Base-by-base conservation (phyloP, 129 eudicot species). In the Rutidosis leptorrhynchoides region DNA sequence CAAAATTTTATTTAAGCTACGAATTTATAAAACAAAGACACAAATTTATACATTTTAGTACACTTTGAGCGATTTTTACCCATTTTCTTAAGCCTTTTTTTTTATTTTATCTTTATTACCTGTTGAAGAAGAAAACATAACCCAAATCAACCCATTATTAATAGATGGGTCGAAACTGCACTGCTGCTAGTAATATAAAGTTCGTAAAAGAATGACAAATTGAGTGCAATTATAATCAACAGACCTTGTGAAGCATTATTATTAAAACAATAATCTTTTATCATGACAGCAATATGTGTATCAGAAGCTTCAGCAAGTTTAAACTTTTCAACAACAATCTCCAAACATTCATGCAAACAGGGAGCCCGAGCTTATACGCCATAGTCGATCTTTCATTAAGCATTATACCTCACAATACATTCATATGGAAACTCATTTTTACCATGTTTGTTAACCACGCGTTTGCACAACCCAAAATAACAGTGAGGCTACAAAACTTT, bases 251-350 rank as follows among this genome's bases (percentile, higher is more conserved):
- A 26, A 43, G 87, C 83, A 42, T 84, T 32, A 74, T 74, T 78
- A 73, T 86, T 93, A 52, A 95, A 93, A 58, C 92, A 83, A 70
- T 93, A 96, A 69, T 93, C 86, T 85, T 93, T 93, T 28, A 93
- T 75, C 96, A 93, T 86, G 29, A 93, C 96, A 72, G 92, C 86
- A 80, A 89, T 74, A 79, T 93, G 89, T 5, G 96, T 83, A 25
- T 74, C 81, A 69, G 96, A 82, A 77, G 88, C 96, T 58, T 96
- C 99, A 0, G 99, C 90, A 43, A 78, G 82, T 77, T 88, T 95
- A 65, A 93, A 93, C 71, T 93, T 93, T 69, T 93, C 99, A 51
- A 89, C 58, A 7, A 88, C 82, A 58, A 79, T 85, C 79, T 86
- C 99, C 79, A 93, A 68, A 53, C 92, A 89, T 63, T 93, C 99